A percentile compares a stretch with the other conserved stretches of the same genome.
phyloP scores from a whole-genome alignment of 2,329 filamentous ascomycete species.

The Venturia aucupariae region DNA sequence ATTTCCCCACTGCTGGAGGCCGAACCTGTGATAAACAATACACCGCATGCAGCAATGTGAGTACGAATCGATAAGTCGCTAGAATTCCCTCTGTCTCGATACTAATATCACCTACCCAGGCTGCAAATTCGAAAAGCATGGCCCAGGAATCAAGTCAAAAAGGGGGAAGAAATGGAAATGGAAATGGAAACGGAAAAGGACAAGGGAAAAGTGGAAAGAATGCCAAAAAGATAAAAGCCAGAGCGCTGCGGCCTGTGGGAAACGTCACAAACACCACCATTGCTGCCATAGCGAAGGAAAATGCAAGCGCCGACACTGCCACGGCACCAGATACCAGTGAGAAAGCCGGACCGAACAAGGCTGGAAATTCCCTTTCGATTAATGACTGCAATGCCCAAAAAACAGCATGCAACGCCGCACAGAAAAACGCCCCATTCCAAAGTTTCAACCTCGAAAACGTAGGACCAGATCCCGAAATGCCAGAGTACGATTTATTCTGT shows the following conservation, averaged over 20 bases:
- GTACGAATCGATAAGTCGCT: neutral
- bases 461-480: slow-evolving; percentile 15
- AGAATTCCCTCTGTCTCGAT: too few species aligned
- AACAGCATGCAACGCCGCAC: slow-evolving; percentile 12
- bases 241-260: neutral
- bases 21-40: slow-evolving; percentile 15
- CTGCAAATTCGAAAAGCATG: neutral
- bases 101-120: neutral
- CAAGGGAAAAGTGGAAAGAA: neutral
- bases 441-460: slow-evolving; percentile 14
- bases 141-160: neutral
- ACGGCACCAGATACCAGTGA: neutral
- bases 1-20: slow-evolving; percentile 12
- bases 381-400: slow-evolving; percentile 1
- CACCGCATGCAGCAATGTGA: slow-evolving; percentile 10
- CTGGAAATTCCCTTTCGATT: neutral
- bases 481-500: slow-evolving; percentile 15
- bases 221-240: neutral
- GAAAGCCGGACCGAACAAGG: neutral
- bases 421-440: slow-evolving; percentile 14
- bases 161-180: neutral
- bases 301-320: neutral
- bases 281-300: neutral
- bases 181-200: neutral
- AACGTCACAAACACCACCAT: neutral